phyloP scores from a whole-genome alignment of 768 basidiomycete genomes.

The Gymnopilus junonius region DNA sequence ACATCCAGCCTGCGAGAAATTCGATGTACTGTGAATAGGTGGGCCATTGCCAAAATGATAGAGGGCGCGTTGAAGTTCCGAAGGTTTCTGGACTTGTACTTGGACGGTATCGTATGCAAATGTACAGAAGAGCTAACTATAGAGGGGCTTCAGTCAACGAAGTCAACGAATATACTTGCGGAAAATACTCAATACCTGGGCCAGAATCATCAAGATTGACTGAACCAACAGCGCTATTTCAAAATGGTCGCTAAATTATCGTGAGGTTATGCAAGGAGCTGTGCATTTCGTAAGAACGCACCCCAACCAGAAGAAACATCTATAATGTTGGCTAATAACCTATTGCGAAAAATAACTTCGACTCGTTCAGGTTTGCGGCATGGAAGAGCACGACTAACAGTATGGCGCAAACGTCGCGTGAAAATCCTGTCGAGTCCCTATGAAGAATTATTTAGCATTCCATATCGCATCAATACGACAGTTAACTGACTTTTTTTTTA shows the following conservation, averaged over 20 bases:
- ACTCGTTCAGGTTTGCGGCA: slow-evolving; percentile 5
- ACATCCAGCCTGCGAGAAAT: slow-evolving; percentile 83
- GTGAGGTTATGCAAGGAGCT: background rate
- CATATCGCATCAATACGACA: background rate
- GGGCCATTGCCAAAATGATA: slow-evolving; percentile 88
- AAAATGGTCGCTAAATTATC: slow-evolving; percentile 56
- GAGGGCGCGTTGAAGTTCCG: slow-evolving; percentile 63
- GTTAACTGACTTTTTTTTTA: slow-evolving; percentile 65
- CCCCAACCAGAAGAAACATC: slow-evolving; percentile 93
- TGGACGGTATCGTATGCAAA: slow-evolving; percentile 78
- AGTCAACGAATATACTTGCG: background rate
- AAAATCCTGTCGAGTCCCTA: slow-evolving; percentile 87
- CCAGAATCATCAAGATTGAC: slow-evolving; percentile 82
- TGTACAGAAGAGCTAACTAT: slow-evolving; percentile 79
- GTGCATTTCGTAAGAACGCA: slow-evolving; percentile 19
- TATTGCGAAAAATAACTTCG: slow-evolving; percentile 28
- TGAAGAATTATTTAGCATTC: slow-evolving; percentile 2
- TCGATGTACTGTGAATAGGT: slow-evolving; percentile 81
- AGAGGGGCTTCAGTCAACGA: slow-evolving; percentile 11
- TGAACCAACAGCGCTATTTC: slow-evolving; percentile 80
- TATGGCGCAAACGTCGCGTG: slow-evolving; percentile 85
- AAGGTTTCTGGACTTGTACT: slow-evolving; percentile 60
- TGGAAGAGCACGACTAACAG: slow-evolving; percentile 47
- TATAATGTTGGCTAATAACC: slow-evolving; percentile 84
- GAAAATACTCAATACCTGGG: slow-evolving; percentile 58